These are phyloP conservation scores for Apiotrichum mycotoxinovorans DNA, from an alignment of 1,284 basidiomycete species.

Conservation along the genomic window DNA sequence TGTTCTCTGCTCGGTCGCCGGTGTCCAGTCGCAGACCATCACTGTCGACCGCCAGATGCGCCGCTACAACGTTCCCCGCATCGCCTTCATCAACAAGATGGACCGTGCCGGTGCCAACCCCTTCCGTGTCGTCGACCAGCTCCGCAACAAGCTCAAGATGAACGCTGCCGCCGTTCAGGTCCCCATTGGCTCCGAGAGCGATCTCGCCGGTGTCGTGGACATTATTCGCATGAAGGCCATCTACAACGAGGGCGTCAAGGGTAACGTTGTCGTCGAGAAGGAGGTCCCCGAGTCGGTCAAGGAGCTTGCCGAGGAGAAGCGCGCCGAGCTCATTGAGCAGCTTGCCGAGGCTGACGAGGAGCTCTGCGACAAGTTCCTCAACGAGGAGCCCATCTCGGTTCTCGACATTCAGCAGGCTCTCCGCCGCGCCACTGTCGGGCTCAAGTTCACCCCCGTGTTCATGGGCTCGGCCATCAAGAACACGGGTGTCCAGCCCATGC, in stretches of 20 bases:
- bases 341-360: slow-evolving; percentile 95
- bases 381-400: slow-evolving; percentile 71
- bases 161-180: slow-evolving; percentile 94
- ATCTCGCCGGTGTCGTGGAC: slow-evolving; percentile 87
- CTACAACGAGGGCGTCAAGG: slow-evolving; percentile 93
- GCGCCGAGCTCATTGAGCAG: slow-evolving; percentile 86
- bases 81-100: slow-evolving; percentile 99
- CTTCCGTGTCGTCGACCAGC: slow-evolving; percentile 89
- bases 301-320: slow-evolving; percentile 73
- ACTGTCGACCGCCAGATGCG: slow-evolving; percentile 99
- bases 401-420: slow-evolving; percentile 78
- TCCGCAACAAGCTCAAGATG: slow-evolving; percentile 86
- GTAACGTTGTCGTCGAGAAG: slow-evolving; percentile 77
- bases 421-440: slow-evolving; percentile 78
- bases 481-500: slow-evolving; percentile 87
- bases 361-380: slow-evolving; percentile 86
- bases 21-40: slow-evolving; percentile 98
- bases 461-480: slow-evolving; percentile 98
- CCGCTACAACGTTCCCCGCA: slow-evolving; percentile 88
- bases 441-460: slow-evolving; percentile 95
- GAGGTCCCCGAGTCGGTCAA: slow-evolving; percentile 78
- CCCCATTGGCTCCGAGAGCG: slow-evolving; percentile 88
- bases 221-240: slow-evolving; percentile 91
- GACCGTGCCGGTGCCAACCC: slow-evolving; percentile 97
- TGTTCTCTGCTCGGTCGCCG: slow-evolving; percentile 93